Evolutionary conservation across 495 filamentous ascomycete genomes (phyloP).

Genomic region (Astrothelium macrocarpum): DNA sequence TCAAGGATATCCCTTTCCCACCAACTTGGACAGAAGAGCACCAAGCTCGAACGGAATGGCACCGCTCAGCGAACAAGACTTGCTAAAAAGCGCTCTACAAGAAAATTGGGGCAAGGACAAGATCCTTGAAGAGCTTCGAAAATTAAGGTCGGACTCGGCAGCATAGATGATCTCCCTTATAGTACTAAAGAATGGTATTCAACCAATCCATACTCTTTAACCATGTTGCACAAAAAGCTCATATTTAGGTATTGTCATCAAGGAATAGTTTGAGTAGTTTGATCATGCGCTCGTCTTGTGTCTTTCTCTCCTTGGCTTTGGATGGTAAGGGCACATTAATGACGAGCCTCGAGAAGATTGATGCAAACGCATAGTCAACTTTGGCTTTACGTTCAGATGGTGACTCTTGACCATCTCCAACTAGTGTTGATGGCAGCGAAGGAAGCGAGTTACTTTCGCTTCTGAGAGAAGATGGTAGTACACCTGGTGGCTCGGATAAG

Average conservation of each 20-base stretch:
- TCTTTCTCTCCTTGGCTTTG: conserved; percentile 4
- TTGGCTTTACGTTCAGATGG: not conserved
- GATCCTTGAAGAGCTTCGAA: conserved; percentile 32
- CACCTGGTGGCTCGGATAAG: conserved; percentile 6
- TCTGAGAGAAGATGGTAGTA: not conserved
- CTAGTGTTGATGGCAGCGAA: not conserved
- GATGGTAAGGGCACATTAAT: not conserved
- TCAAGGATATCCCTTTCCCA: conserved; percentile 50
- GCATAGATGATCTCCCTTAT: conserved; percentile 14
- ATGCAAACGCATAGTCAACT: conserved; percentile 2
- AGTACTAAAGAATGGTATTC: too few species aligned
- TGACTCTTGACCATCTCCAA: not conserved
- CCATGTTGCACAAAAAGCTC: too few species aligned
- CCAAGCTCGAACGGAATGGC: conserved; percentile 45
- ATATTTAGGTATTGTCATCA: not conserved
- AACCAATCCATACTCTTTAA: too few species aligned
- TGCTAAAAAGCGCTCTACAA: conserved; percentile 37
- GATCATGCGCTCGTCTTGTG: conserved; percentile 9
- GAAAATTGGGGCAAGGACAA: conserved; percentile 30
- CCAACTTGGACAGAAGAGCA: conserved; percentile 43
- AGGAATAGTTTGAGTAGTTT: conserved; percentile 13
- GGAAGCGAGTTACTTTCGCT: not conserved
- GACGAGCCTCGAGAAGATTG: conserved; percentile 9
- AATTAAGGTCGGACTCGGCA: conserved; percentile 31
- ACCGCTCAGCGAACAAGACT: conserved; percentile 44